A percentile compares a stretch with the other conserved stretches of the same genome.
These are phyloP conservation scores for Russula compacta DNA, from an alignment of 768 basidiomycete genomes.

Conservation along the genomic window DNA sequence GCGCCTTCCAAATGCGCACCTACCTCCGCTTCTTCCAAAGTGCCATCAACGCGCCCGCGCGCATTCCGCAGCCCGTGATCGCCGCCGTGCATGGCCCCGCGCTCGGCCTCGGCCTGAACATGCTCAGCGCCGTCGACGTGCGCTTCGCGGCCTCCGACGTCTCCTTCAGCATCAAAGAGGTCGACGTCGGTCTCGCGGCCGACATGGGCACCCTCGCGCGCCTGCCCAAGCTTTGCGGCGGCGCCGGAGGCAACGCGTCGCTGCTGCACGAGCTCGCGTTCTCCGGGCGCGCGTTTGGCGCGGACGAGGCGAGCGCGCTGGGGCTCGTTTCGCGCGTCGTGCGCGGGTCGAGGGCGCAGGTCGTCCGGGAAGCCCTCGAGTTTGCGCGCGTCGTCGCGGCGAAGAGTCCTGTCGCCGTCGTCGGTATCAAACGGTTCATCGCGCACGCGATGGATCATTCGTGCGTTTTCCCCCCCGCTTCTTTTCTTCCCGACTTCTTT, in stretches of 20 bases:
- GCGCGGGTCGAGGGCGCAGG: constrained; percentile 53
- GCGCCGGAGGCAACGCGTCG: too few species aligned
- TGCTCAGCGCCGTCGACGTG: constrained; percentile 70
- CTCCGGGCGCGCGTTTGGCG: constrained; percentile 61
- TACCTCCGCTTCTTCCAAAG: constrained; percentile 55
- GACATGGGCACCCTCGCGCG: constrained; percentile 83
- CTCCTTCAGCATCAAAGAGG: constrained; percentile 72
- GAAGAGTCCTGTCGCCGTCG: constrained; percentile 75
- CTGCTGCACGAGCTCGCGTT: constrained; percentile 68
- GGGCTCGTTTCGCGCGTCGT: constrained; percentile 67
- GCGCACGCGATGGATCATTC: constrained; percentile 72
- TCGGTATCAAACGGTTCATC: constrained; percentile 69
- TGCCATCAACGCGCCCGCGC: constrained; percentile 58
- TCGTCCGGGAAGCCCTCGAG: constrained; percentile 55
- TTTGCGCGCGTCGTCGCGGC: constrained; percentile 55
- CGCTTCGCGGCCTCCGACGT: constrained; percentile 58
- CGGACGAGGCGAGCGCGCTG: constrained; percentile 52
- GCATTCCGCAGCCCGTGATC: constrained; percentile 72
- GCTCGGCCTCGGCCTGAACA: constrained; percentile 72
- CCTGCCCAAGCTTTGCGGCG: constrained; percentile 68
- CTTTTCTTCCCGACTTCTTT: too few species aligned
- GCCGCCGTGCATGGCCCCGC: constrained; percentile 69
- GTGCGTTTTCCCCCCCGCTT: constrained; percentile 34
- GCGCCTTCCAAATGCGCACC: constrained; percentile 39
- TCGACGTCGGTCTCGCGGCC: constrained; percentile 79